Base-by-base conservation (phyloP, 257 asterid genomes). In the Euphrasia confusa region DNA sequence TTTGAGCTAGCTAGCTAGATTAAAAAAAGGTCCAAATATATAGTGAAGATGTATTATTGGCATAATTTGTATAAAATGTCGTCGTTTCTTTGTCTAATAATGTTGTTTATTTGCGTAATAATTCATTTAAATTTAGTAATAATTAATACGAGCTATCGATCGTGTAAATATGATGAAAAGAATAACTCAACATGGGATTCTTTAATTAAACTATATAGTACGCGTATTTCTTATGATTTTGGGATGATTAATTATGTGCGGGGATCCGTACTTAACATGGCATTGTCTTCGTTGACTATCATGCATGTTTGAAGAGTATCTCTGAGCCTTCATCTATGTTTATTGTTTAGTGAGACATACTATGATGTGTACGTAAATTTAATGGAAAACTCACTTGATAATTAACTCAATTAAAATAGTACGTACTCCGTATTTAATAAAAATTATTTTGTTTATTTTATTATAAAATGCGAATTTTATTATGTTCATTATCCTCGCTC, bases 191-290 rank as follows among this genome's bases (percentile, higher is more conserved):
- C 66, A 55, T 68, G 60, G 66, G 75, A 75, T 75, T 58, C 77
- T 63, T 1, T 49, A 1, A 28, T 57, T 42, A 55, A 10, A 1
- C 8, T 35, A 7, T 35, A 33, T 6, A 4, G 6, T 33, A 35
- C 5, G 10, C 5, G 10, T 32, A 0, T 3, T 32, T 32, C 30
- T 68, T 61, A 54, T 54, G 59, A 30, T 54, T 67, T 68, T 27
- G 49, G n/a, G 24, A 15, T 61, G 61, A 50, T 66, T 28, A 53
- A 61, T 10, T 10, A 42, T 40, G 66, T 26, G 33, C 54, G 71
- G 71, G 80, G 71, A 75, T 76, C 75, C 44, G 71, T 71, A 21
- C 24, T 21, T 21, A 76, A 81, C 77, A 72, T 78, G 84, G 83
- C 17, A 4, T 45, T 45, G 17, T 70, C 65, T 69, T 71, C 40